Conservation (phyloP, 768 basidiomycete species). For the Zangia roseola region DNA sequence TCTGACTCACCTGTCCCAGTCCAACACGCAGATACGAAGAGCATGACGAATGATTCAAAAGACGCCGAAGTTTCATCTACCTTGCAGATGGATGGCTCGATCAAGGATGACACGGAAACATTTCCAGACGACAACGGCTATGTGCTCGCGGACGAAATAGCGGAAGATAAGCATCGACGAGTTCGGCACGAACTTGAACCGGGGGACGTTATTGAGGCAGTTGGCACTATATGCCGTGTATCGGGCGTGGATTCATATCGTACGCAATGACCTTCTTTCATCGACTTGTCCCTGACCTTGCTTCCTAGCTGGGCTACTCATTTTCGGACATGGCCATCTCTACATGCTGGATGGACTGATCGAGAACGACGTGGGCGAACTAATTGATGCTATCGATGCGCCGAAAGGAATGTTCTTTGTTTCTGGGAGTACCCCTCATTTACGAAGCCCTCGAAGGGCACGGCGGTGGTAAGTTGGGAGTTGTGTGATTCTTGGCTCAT, state of each 20-base stretch:
- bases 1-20: conserved; percentile 43
- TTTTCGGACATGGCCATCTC: conserved; percentile 79
- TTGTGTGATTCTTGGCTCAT: neutral
- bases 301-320: conserved; percentile 70
- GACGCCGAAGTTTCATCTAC: conserved; percentile 47
- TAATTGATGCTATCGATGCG: conserved; percentile 85
- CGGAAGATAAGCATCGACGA: conserved; percentile 85
- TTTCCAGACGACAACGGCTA: conserved; percentile 26
- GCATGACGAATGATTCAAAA: conserved; percentile 41
- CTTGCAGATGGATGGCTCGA: conserved; percentile 21
- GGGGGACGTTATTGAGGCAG: conserved; percentile 86
- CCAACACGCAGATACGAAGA: conserved; percentile 1
- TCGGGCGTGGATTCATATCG: conserved; percentile 91
- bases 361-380: conserved; percentile 81
- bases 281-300: neutral
- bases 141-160: conserved; percentile 70
- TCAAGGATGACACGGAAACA: conserved; percentile 15
- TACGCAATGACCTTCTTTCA: conserved; percentile 37
- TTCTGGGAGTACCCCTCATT: conserved; percentile 78
- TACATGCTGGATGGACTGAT: conserved; percentile 92
- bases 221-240: conserved; percentile 83
- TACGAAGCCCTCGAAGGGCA: conserved; percentile 77
- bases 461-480: conserved; percentile 66
- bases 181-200: conserved; percentile 86
- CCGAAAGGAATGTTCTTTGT: conserved; percentile 79